phyloP scores from a whole-genome alignment of 2,329 filamentous ascomycete genomes.

The Cladosporium oxysporum region DNA sequence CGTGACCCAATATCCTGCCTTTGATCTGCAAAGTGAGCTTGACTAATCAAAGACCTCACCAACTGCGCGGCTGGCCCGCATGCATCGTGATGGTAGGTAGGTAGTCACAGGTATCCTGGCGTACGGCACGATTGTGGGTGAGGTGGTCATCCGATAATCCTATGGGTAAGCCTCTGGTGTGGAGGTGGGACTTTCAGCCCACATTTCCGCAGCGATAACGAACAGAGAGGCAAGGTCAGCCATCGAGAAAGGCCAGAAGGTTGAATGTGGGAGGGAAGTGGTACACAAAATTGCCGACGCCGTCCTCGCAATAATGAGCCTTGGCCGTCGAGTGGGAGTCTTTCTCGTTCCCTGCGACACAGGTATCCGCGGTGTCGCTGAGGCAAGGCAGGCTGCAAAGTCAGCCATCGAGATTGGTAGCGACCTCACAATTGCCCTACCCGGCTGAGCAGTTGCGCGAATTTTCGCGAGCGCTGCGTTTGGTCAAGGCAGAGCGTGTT shows the following conservation, averaged over 20 bases:
- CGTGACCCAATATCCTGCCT: too few relatives aligned
- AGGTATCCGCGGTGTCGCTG: background rate
- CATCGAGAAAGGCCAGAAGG: background rate
- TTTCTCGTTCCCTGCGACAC: background rate
- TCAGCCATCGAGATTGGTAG: slow-evolving; percentile 40
- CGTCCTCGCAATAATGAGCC: background rate
- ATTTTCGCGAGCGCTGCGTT: slow-evolving; percentile 9
- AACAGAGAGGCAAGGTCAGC: too few relatives aligned
- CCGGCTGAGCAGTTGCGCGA: slow-evolving; percentile 12
- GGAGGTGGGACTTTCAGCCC: too few relatives aligned
- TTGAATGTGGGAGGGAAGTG: slow-evolving; percentile 1
- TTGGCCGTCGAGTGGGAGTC: background rate
- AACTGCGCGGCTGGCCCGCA: too few relatives aligned
- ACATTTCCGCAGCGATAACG: too few relatives aligned
- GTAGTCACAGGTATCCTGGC: too few relatives aligned
- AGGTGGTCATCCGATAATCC: too few relatives aligned
- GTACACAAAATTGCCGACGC: background rate
- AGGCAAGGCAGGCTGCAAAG: background rate
- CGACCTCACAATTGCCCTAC: slow-evolving; percentile 42
- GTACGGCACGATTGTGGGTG: too few relatives aligned
- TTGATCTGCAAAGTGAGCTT: too few relatives aligned
- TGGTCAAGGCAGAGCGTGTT: slow-evolving; percentile 12
- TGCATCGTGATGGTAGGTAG: too few relatives aligned
- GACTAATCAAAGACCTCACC: too few relatives aligned
- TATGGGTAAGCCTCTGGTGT: too few relatives aligned